phyloP scores from a whole-genome alignment of 179 eudicot genomes.

The Drosera spatulata region DNA sequence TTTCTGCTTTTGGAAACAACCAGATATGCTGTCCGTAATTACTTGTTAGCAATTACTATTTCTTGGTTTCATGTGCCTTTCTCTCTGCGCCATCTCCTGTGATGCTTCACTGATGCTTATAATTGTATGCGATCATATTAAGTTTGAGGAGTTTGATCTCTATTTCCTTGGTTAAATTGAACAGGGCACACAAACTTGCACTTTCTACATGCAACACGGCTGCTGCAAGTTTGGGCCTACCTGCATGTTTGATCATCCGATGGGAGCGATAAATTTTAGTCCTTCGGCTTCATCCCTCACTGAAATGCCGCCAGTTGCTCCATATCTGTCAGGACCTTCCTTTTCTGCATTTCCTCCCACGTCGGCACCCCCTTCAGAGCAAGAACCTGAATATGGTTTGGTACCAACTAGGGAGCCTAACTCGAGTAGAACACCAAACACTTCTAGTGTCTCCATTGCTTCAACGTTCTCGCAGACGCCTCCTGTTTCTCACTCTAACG shows the following conservation, averaged over 20 bases:
- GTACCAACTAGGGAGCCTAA: constrained; percentile 12
- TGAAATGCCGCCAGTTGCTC: constrained; percentile 50
- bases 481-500: constrained; percentile 17
- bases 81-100: neutral
- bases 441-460: constrained; percentile 31
- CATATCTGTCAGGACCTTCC: constrained; percentile 38
- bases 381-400: constrained; percentile 26
- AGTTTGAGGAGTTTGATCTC: neutral
- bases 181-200: constrained; percentile 80
- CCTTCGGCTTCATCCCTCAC: constrained; percentile 66
- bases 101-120: neutral
- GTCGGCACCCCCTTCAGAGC: constrained; percentile 26
- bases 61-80: too few species aligned
- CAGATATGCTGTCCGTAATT: too few species aligned
- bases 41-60: too few species aligned
- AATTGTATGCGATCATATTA: neutral
- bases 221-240: constrained; percentile 76
- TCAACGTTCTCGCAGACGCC: constrained; percentile 26
- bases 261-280: constrained; percentile 46
- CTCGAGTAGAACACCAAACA: constrained; percentile 4
- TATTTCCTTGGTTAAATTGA: constrained; percentile 6
- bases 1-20: too few species aligned
- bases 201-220: constrained; percentile 71
- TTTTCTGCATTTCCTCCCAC: constrained; percentile 29
- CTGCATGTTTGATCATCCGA: constrained; percentile 90